A percentile compares a stretch with the other conserved stretches of the same genome.
Evolutionary conservation across 352 stramenopile species (phyloP).

Genomic region (Phytophthora cryptogea): DNA sequence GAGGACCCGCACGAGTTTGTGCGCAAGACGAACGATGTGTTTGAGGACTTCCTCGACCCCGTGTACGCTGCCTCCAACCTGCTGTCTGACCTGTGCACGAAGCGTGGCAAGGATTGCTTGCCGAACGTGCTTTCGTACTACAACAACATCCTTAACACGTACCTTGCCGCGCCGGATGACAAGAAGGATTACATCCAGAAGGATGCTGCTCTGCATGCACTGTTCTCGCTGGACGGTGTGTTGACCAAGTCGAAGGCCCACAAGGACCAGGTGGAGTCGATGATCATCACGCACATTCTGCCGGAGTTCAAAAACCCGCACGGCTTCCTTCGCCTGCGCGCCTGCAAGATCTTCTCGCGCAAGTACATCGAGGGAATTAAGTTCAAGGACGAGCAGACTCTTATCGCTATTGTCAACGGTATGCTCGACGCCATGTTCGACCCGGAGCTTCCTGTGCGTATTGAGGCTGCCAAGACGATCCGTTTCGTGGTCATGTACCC

Average conservation of each 20-base stretch:
- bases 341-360: conserved; percentile 96
- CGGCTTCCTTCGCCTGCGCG: conserved; percentile 94
- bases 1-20: conserved; percentile 98
- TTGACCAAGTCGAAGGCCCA: conserved; percentile 95
- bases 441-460: conserved; percentile 96
- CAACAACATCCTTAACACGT: conserved; percentile 93
- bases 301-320: conserved; percentile 96
- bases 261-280: conserved; percentile 91
- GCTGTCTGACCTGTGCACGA: conserved; percentile 94
- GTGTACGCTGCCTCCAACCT: conserved; percentile 94
- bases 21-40: conserved; percentile 96
- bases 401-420: conserved; percentile 77
- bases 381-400: conserved; percentile 91
- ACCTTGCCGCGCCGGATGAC: conserved; percentile 64
- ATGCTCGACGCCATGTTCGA: conserved; percentile 92
- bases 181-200: conserved; percentile 96
- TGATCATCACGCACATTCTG: conserved; percentile 95
- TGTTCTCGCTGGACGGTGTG: conserved; percentile 93
- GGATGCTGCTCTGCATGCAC: conserved; percentile 93
- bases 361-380: conserved; percentile 92
- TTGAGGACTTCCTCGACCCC: conserved; percentile 97
- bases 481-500: conserved; percentile 89
- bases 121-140: conserved; percentile 91
- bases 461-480: conserved; percentile 94
- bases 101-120: conserved; percentile 95